Evolutionary conservation across 2,329 filamentous ascomycete species (phyloP).

Genomic region (Didymella sp.): DNA sequence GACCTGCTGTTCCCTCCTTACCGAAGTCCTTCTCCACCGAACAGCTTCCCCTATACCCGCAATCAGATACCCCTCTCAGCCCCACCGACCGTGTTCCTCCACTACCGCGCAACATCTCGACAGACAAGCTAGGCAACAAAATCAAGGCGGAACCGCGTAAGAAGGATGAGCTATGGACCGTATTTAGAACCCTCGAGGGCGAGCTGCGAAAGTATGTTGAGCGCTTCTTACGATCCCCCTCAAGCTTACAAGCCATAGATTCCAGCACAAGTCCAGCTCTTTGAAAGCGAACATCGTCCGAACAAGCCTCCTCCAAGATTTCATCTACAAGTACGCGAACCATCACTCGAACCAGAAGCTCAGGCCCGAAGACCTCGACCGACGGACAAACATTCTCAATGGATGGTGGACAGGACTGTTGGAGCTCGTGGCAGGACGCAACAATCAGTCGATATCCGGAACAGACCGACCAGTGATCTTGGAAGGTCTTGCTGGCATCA

Average conservation of each 20-base stretch:
- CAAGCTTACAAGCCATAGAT: conserved; percentile 53
- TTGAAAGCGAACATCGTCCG: conserved; percentile 80
- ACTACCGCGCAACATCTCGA: conserved; percentile 51
- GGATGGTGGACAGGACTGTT: conserved; percentile 89
- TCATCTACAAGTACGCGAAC: conserved; percentile 72
- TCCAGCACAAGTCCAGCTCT: conserved; percentile 74
- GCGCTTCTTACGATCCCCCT: background rate
- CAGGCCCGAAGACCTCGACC: conserved; percentile 81
- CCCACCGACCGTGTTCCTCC: conserved; percentile 50
- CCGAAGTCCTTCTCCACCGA: conserved; percentile 60
- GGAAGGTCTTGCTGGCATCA: conserved; percentile 79
- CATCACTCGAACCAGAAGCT: conserved; percentile 72
- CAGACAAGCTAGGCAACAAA: conserved; percentile 50
- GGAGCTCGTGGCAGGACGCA: conserved; percentile 78
- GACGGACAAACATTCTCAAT: conserved; percentile 78
- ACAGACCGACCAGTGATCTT: conserved; percentile 83
- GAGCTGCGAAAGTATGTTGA: conserved; percentile 68
- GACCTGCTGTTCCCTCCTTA: conserved; percentile 50
- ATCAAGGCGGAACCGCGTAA: conserved; percentile 56
- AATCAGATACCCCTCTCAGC: conserved; percentile 43
- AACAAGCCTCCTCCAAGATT: conserved; percentile 71
- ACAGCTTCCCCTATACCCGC: conserved; percentile 48
- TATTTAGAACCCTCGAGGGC: conserved; percentile 71
- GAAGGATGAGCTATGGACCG: conserved; percentile 73
- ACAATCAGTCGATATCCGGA: conserved; percentile 78